Evolutionary conservation across 805 yeast species (phyloP).

Genomic region (Huiozyma sinensis): DNA sequence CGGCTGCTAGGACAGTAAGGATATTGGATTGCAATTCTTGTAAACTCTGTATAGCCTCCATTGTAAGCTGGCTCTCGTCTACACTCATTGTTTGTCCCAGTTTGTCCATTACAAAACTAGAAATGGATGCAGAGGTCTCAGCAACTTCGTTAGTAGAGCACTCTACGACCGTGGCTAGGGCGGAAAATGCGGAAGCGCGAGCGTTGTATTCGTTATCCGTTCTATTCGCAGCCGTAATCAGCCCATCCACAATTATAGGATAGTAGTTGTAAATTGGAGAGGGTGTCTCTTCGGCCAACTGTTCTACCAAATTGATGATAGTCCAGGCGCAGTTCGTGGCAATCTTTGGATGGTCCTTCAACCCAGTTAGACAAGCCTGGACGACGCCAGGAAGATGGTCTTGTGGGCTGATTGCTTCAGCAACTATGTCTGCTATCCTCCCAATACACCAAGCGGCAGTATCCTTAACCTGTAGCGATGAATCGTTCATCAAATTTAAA

Average conservation of each 20-base stretch:
- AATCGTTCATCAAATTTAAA: conserved; percentile 61
- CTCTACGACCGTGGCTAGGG: conserved; percentile 70
- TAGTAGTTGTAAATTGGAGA: conserved; percentile 70
- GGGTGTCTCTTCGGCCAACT: conserved; percentile 40
- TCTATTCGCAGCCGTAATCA: conserved; percentile 59
- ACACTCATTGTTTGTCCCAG: conserved; percentile 58
- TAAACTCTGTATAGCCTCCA: conserved; percentile 66
- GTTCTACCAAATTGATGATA: conserved; percentile 82
- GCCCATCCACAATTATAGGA: conserved; percentile 53
- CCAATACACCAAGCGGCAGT: conserved; percentile 99
- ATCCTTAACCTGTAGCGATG: conserved; percentile 77
- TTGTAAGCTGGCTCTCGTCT: conserved; percentile 45
- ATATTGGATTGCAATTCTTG: conserved; percentile 83
- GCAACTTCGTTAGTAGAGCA: conserved; percentile 63
- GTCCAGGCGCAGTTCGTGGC: conserved; percentile 98
- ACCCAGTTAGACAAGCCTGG: conserved; percentile 65
- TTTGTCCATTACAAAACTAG: conserved; percentile 61
- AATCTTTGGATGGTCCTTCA: conserved; percentile 85
- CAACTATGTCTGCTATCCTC: conserved; percentile 79
- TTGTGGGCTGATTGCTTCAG: conserved; percentile 61
- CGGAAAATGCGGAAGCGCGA: conserved; percentile 95
- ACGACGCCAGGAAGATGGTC: conserved; percentile 60
- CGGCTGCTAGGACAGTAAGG: conserved; percentile 67
- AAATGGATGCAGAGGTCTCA: conserved; percentile 58
- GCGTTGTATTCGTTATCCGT: conserved; percentile 77